Conservation (phyloP, 305 asterid species). For the Nicotiana rustica region DNA sequence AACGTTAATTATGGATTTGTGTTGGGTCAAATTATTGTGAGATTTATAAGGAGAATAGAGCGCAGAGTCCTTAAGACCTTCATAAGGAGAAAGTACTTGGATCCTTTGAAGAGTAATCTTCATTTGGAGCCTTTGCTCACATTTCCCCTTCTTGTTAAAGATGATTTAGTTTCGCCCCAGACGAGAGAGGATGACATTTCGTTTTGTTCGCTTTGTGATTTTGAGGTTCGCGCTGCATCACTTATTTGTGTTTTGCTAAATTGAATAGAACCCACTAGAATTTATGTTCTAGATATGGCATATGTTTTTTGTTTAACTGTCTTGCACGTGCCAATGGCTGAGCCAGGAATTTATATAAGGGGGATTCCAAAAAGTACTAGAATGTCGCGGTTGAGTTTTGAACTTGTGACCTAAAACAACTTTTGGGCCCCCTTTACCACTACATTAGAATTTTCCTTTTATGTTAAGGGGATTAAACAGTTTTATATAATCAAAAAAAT, state of each 20-base stretch:
- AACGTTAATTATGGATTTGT: constrained; percentile 57
- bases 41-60: constrained; percentile 76
- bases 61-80: constrained; percentile 72
- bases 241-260: background rate
- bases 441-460: background rate
- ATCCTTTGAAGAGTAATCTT: constrained; percentile 60
- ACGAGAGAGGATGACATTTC: constrained; percentile 73
- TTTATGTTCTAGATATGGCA: background rate
- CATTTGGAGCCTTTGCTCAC: constrained; percentile 78
- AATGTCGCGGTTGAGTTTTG: background rate
- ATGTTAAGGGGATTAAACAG: constrained; percentile 10
- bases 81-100: constrained; percentile 86
- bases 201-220: constrained; percentile 86
- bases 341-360: background rate
- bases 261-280: background rate
- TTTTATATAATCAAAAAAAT: background rate
- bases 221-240: constrained; percentile 58
- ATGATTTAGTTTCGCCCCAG: constrained; percentile 65
- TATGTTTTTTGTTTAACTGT: background rate
- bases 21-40: constrained; percentile 56
- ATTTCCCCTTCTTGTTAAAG: constrained; percentile 68
- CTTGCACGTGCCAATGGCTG: background rate
- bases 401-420: too few species aligned
- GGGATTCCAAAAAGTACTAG: background rate
- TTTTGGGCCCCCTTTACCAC: background rate